These are phyloP conservation scores for Citropsis articulata DNA, from an alignment of 345 rosid species.

Conservation along the genomic window DNA sequence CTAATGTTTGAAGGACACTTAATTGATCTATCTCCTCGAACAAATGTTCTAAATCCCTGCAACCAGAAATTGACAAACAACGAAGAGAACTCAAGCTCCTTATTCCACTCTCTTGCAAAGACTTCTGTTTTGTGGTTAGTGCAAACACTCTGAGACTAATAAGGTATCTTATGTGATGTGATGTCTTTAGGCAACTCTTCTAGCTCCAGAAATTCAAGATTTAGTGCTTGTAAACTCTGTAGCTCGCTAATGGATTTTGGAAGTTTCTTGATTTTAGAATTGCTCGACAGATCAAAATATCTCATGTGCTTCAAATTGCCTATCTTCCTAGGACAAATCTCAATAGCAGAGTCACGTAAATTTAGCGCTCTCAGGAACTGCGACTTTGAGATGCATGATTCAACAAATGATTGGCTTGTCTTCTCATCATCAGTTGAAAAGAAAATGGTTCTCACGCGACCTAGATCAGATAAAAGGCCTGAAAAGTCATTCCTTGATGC, in stretches of 20 bases:
- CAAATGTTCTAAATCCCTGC: background rate
- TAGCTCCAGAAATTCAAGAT: background rate
- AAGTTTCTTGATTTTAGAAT: background rate
- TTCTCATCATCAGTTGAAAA: background rate
- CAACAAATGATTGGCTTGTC: background rate
- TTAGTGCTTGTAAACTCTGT: constrained; percentile 16
- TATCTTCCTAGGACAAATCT: constrained; percentile 14
- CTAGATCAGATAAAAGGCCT: background rate
- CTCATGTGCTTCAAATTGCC: constrained; percentile 22
- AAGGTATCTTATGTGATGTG: constrained; percentile 11
- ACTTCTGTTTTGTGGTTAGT: background rate
- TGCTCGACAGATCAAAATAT: constrained; percentile 3
- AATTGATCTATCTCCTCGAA: constrained; percentile 15
- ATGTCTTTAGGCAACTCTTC: constrained; percentile 12
- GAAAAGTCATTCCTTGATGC: background rate
- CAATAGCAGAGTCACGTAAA: background rate
- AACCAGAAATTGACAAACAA: background rate
- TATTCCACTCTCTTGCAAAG: background rate
- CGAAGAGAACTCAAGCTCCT: background rate
- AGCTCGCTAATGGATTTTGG: constrained; percentile 15
- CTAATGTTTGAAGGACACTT: constrained; percentile 13
- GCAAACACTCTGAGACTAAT: constrained; percentile 8
- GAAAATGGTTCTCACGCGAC: constrained; percentile 10
- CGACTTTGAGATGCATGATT: too few relatives aligned
- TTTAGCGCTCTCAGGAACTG: constrained; percentile 11